Base-by-base conservation (phyloP, 345 rosid genomes). In the Conringia planisiliqua region DNA sequence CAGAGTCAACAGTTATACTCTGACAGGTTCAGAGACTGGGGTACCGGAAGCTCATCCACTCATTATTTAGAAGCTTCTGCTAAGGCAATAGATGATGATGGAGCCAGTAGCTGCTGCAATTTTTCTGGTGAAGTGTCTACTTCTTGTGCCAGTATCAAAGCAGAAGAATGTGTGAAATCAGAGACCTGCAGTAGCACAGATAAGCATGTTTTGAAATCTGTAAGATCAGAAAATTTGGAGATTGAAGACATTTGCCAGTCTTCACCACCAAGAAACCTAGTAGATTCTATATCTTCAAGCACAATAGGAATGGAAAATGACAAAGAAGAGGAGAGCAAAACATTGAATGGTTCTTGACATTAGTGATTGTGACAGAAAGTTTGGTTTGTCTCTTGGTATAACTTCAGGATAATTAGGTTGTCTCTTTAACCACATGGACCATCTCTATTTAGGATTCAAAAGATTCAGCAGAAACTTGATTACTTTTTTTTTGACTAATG, bases 91-190 rank as follows among this genome's bases (percentile, higher is more conserved):
- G 27, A 65, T 30, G 57, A 69, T 16, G 16, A 35, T 62, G 78
- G 56, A 56, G 40, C 79, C 40, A 74, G 65, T 54, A 14, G 60
- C 54, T 66, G 40, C 68, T 36, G 73, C 71, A 65, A 75, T 79
- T 24, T 73, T 74, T 71, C 89, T 52, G 71, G 60, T 18, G 89
- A 84, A 85, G 68, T 79, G 77, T 75, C 88, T 88, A 10, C 70
- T 40, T 77, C 84, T 84, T 76, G 83, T 89, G 32, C 39, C 40
- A 20, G 73, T 20, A 6, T 40, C 62, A 63, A 85, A 72, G 69
- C 43, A 80, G 52, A 35, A 74, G 56, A 20, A 56, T 36, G 13
- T 77, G 68, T 38, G 17, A 48, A 55, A 47, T 39, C 76, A 35
- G 76, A 73, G 57, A 47, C 51, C 29, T 12, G 60, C 47, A 74